These are phyloP conservation scores for Boletellus sp. DNA, from an alignment of 768 basidiomycete genomes.

Conservation along the genomic window DNA sequence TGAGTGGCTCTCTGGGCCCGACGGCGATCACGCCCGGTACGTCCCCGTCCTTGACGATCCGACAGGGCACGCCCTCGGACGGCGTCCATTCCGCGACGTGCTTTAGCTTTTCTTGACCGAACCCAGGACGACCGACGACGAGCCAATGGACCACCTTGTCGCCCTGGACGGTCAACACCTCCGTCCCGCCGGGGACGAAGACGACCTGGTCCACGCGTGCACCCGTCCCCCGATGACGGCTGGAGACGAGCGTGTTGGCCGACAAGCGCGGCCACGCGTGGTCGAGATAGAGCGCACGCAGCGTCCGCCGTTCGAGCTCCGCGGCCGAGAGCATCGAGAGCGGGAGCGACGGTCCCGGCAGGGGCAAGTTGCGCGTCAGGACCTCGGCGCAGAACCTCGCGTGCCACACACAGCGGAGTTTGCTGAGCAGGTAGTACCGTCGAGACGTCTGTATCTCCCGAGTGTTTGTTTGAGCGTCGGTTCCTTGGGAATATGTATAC, in stretches of 20 bases:
- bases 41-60: conserved; percentile 19
- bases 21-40: conserved; percentile 19
- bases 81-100: conserved; percentile 20
- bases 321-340: conserved; percentile 14
- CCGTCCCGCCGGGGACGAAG: conserved; percentile 24
- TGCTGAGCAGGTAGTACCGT: conserved; percentile 26
- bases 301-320: conserved; percentile 28
- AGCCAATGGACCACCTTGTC: conserved; percentile 25
- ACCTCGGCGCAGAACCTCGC: conserved; percentile 22
- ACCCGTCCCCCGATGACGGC: neutral
- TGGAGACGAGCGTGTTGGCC: conserved; percentile 12
- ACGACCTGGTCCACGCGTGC: conserved; percentile 25
- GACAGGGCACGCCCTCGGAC: conserved; percentile 13
- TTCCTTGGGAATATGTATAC: neutral
- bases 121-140: conserved; percentile 16
- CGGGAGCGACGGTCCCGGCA: conserved; percentile 13
- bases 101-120: conserved; percentile 10
- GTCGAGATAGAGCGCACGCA: conserved; percentile 26
- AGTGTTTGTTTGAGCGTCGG: neutral
- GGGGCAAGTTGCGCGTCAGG: conserved; percentile 18
- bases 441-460: conserved; percentile 22
- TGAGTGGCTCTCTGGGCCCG: conserved; percentile 12
- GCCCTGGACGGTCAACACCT: conserved; percentile 26
- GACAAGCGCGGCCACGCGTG: conserved; percentile 19
- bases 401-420: conserved; percentile 24